Base-by-base conservation (phyloP, 495 filamentous ascomycete species). In the Parachaetomium inaequale region DNA sequence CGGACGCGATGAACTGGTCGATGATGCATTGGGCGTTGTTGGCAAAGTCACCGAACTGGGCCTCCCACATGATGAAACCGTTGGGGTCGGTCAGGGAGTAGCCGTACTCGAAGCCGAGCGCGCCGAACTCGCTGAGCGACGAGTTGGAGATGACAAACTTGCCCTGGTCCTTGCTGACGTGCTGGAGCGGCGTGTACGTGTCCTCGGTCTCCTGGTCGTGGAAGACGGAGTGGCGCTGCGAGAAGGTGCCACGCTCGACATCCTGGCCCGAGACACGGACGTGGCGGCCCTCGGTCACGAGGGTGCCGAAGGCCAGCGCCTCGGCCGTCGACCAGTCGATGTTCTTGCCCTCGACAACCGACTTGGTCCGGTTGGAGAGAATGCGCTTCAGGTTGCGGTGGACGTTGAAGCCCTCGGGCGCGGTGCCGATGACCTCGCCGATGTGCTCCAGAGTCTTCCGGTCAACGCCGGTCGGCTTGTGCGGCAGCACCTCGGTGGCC, bases 1-100 rank as follows among this genome's bases (percentile, higher is more conserved):
- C 94, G 45, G 95, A 95, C 43, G 95, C 94, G 68, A 98, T 86
- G 78, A 98, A 98, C 79, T 98, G 94, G 76, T 98, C 94, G 71
- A 97, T 92, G 78, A 98, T 95, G 75, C 92, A 96, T 76, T 98
- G 94, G 47, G 93, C 91, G 76, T 96, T 98, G 84, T 98, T 98
- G 81, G 93, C 94, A 66, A 98, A 98, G 77, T 98, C 94, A 80
- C 94, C 94, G 74, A 98, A 98, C 78, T 98, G 94, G 34, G 94
- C 94, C 77, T 98, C 94, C 94, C 94, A 98, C 84, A 98, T 93
- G 63, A 98, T 92, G 31, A 98, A 84, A 43, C 93, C 94, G 74
- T 96, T 93, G 42, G 94, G 94, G 47, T 95, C 97, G 58, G 91
- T 95, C 50, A 98, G 78, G 10, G 95, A 98, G 80, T 98, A 98